Percentiles rank a stretch among this genome's conserved stretches.
Evolutionary conservation across 2,329 filamentous ascomycete genomes (phyloP).

Genomic region (Colletotrichum falcatum): DNA sequence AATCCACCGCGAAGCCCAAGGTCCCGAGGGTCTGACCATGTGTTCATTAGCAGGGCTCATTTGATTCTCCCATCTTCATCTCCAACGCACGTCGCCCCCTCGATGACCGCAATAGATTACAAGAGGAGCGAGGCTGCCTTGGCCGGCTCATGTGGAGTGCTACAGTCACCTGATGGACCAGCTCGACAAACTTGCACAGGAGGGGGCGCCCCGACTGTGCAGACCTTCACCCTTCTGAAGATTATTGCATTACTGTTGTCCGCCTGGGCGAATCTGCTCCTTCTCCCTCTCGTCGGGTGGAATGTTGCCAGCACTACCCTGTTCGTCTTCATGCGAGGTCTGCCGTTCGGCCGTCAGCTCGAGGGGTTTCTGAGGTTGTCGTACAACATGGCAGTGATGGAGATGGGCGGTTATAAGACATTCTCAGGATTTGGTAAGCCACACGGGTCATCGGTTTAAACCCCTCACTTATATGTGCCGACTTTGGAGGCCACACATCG

Average conservation of each 20-base stretch:
- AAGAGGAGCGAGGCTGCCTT: neutral
- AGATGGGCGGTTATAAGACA: neutral
- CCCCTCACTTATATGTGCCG: neutral
- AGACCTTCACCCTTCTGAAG: neutral
- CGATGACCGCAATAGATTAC: neutral
- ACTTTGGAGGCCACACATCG: neutral
- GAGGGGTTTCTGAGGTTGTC: neutral
- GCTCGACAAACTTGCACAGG: neutral
- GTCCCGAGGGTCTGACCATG: neutral
- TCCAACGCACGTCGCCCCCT: neutral
- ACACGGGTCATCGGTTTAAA: neutral
- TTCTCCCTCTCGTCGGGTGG: neutral
- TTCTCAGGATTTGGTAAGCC: too few relatives aligned
- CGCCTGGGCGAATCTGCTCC: neutral
- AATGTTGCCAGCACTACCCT: neutral
- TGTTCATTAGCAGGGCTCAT: neutral
- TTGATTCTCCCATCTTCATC: neutral
- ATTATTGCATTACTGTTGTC: neutral
- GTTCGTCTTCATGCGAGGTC: neutral
- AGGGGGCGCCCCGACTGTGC: too few relatives aligned
- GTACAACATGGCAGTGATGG: neutral
- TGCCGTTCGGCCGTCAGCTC: neutral
- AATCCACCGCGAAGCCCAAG: neutral
- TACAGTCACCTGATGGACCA: neutral
- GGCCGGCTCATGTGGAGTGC: too few relatives aligned